Conservation (phyloP, 169 alveolate genomes). For the Plasmodium malariae region DNA sequence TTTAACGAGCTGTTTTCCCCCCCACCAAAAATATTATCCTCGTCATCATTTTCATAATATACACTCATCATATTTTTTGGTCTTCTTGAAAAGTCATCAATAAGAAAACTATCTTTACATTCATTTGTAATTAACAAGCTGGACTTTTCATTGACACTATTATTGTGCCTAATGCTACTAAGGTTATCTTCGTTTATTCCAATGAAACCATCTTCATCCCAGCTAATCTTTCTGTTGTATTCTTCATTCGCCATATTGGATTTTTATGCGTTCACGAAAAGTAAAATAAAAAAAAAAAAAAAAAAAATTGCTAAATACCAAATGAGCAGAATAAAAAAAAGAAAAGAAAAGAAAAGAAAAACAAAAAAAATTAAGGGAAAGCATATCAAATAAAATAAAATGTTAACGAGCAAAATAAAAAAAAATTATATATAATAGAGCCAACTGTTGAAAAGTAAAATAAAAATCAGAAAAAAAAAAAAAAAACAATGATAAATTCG, state of each 20-base stretch:
- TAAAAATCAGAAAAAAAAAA: too few relatives aligned
- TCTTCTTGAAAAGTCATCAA: conserved; percentile 1
- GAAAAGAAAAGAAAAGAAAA: not conserved
- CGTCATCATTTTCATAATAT: conserved; percentile 9
- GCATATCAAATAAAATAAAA: not conserved
- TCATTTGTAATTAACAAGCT: conserved; percentile 8
- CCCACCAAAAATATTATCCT: conserved; percentile 15
- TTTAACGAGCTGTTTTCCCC: not conserved
- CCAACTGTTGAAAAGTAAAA: too few relatives aligned
- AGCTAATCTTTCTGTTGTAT: not conserved
- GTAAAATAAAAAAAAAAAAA: too few relatives aligned
- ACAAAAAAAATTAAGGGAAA: not conserved
- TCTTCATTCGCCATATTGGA: not conserved
- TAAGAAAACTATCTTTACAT: conserved; percentile 5
- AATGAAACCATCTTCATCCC: not conserved
- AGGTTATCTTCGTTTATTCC: not conserved
- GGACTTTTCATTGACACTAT: not conserved
- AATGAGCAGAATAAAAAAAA: too few relatives aligned
- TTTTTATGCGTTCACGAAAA: not conserved
- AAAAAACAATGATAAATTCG: too few relatives aligned
- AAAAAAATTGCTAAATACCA: not conserved
- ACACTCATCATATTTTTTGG: not conserved
- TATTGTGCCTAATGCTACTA: not conserved
- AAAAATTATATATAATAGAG: too few relatives aligned
- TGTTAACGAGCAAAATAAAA: too few relatives aligned